Percentiles rank a stretch among this genome's conserved stretches.
These are phyloP conservation scores for Ceratobasidium theobromae DNA, from an alignment of 1,284 basidiomycete genomes.

Conservation along the genomic window DNA sequence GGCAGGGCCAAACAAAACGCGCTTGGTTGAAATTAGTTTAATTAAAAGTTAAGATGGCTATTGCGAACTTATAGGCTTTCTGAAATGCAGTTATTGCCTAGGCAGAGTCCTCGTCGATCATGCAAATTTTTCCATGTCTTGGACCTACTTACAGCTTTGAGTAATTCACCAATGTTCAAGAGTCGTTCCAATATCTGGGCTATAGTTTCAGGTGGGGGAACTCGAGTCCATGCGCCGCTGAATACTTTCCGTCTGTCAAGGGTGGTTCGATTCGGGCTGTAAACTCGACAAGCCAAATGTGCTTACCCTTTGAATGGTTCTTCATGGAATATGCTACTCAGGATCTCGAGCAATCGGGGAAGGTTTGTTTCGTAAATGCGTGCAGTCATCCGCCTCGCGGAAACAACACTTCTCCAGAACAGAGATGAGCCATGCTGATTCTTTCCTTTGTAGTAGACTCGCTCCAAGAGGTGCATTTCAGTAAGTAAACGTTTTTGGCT, in stretches of 20 bases:
- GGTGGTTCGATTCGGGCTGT: not conserved
- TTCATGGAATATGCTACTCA: conserved; percentile 60
- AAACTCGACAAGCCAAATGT: not conserved
- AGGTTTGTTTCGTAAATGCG: conserved; percentile 53
- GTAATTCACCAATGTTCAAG: conserved; percentile 28
- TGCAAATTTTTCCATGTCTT: not conserved
- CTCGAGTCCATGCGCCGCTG: conserved; percentile 37
- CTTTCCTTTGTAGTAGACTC: conserved; percentile 74
- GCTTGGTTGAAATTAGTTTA: conserved; percentile 44
- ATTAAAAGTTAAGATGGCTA: not conserved
- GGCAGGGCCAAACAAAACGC: conserved; percentile 64
- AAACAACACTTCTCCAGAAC: conserved; percentile 66
- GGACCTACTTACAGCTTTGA: conserved; percentile 35
- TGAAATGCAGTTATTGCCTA: conserved; percentile 27
- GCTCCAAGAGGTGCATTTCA: conserved; percentile 62
- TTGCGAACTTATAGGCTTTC: conserved; percentile 29
- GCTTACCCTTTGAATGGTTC: conserved; percentile 53
- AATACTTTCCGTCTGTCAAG: conserved; percentile 36
- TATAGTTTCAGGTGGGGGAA: conserved; percentile 36
- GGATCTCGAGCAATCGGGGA: conserved; percentile 48
- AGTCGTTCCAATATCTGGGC: conserved; percentile 32
- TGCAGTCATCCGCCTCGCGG: conserved; percentile 58
- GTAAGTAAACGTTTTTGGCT: conserved; percentile 50
- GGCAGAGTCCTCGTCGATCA: not conserved
- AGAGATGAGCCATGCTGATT: conserved; percentile 73